Evolutionary conservation across 768 basidiomycete species (phyloP), one percentile per base, ranked within the genome.

Genomic region (Leccinum uliginosum): DNA sequence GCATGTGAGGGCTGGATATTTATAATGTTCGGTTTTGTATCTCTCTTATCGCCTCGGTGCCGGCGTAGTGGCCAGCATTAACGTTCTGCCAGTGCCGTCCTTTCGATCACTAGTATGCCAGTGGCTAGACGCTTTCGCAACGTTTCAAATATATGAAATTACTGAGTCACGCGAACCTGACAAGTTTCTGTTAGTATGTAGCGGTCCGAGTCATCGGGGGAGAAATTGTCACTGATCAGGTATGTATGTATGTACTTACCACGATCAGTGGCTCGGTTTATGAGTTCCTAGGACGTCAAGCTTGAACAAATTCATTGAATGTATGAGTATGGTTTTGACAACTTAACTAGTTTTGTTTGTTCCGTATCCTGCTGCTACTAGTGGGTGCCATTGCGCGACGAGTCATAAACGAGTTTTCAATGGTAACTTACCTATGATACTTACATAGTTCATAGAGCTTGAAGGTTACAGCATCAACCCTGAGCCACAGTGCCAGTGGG

Each of bases 81-180:
- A 32, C 26, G n/a, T 49, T 64, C 61, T 53, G n/a, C n/a, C 51
- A 51, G n/a, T n/a, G n/a, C n/a, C 51, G 44, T 30, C 12, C 29
- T 14, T 24, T 23, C 14, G 14, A 47, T 29, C 12, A 34, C 23
- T n/a, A 26, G n/a, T n/a, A n/a, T n/a, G n/a, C n/a, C n/a, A n/a
- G n/a, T 47, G 43, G 44, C n/a, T 26, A 21, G 4, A 32, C 11
- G 19, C 12, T 51, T n/a, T 19, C 53, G 50, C 50, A 54, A 54
- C n/a, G 9, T 32, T 6, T 9, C 9, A 14, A 24, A 29, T 38
- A n/a, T 45, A 21, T 9, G 17, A 47, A 27, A 47, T 3, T 47
- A 21, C 24, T 17, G 12, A 27, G 46, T 47, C 8, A 19, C n/a
- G 19, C 43, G 40, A 43, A 21, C 40, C 40, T 43, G 26, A 26